Percentiles rank a stretch among this genome's conserved stretches.
Evolutionary conservation across 2,329 filamentous ascomycete genomes (phyloP).

Genomic region (Xylariaceae sp.): DNA sequence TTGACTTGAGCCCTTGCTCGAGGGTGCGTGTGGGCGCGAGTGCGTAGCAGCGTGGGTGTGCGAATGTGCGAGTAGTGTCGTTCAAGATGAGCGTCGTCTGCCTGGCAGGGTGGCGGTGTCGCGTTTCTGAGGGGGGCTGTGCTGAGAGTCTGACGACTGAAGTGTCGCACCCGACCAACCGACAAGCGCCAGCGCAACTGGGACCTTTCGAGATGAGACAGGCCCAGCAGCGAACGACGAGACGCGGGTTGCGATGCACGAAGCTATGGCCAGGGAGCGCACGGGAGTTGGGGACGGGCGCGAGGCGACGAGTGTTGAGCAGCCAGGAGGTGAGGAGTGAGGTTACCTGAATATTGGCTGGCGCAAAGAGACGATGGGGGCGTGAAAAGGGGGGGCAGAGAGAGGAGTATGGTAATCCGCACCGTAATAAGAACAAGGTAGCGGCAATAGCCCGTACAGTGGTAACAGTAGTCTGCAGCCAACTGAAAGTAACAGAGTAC

Average conservation of each 20-base stretch:
- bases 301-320: neutral
- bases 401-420: too few species aligned
- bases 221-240: neutral
- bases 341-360: too few species aligned
- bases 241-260: neutral
- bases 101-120: constrained; percentile 32
- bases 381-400: too few species aligned
- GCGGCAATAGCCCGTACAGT: too few species aligned
- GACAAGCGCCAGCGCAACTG: constrained; percentile 10
- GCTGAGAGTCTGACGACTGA: constrained; percentile 27
- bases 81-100: constrained; percentile 22
- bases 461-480: too few species aligned
- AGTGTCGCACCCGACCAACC: constrained; percentile 17
- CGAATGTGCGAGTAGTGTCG: too few species aligned
- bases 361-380: too few species aligned
- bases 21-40: too few species aligned
- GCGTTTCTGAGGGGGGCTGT: constrained; percentile 28
- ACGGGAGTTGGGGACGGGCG: neutral
- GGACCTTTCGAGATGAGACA: constrained; percentile 17
- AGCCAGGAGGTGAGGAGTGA: too few species aligned
- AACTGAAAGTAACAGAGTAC: too few species aligned
- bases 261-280: constrained; percentile 4
- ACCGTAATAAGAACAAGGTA: too few species aligned
- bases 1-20: constrained; percentile 17
- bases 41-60: too few species aligned